Evolutionary conservation across 306 rosid genomes (phyloP), one percentile per base, ranked within the genome.

Genomic region (Comarum palustre): DNA sequence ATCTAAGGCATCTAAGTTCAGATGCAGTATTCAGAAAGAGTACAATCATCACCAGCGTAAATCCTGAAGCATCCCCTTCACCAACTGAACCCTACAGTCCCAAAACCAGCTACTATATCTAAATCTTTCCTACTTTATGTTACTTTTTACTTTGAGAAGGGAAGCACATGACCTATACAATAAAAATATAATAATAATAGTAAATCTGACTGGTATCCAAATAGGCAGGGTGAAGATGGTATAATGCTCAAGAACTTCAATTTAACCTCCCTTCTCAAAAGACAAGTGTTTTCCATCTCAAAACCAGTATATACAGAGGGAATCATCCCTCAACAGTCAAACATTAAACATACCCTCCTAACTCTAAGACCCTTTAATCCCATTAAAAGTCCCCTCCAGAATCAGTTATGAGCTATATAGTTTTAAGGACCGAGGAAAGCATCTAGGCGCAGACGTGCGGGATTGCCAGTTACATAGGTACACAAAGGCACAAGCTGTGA

Each of bases 101-200:
- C 27, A 66, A 34, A 66, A 66, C 69, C 51, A 41, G 50, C 50
- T 11, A 65, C 34, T 41, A 11, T 19, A n/a, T 11, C 70, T 66
- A 52, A 66, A 66, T 7, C 24, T 50, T 50, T 19, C 25, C 24
- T 50, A 50, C 54, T 6, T 48, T 19, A 5, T 41, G 13, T 41
- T 8, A 39, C 4, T 47, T 47, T 47, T 5, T 47, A n/a, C 7
- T 15, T 5, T 47, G n/a, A 19, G 54, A 8, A 17, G 54, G 54
- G 54, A 48, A 17, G 20, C 22, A 48, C 22, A 48, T 7, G 10
- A 48, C 22, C 22, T 66, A 15, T 20, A 38, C 16, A 27, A 14
- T 11, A 22, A 2, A 12, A 41, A 45, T 4, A 5, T n/a, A 32
- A 14, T 24, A 25, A 41, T 8, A 41, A 8, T 0, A 41, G 9